Conservation (phyloP, 1,284 basidiomycete species). For the Chondrostereum purpureum region DNA sequence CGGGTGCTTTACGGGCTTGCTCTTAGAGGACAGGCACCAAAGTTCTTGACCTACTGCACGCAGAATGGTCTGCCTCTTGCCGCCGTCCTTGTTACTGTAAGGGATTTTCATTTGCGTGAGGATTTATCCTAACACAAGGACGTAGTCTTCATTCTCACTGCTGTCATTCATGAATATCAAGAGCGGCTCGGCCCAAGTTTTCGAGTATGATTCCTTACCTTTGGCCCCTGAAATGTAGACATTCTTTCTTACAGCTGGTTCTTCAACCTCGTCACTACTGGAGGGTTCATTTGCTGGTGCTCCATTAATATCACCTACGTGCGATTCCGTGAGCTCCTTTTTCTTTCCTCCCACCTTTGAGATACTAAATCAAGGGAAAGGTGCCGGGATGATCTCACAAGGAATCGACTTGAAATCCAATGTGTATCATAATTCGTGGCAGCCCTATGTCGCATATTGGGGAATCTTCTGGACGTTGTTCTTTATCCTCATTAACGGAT, state of each 20-base stretch:
- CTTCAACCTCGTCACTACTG: slow-evolving; percentile 35
- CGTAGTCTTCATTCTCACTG: slow-evolving; percentile 27
- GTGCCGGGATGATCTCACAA: slow-evolving; percentile 58
- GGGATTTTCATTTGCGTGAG: no score
- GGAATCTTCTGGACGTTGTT: slow-evolving; percentile 42
- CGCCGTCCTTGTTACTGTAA: slow-evolving; percentile 46
- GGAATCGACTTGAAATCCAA: slow-evolving; percentile 53
- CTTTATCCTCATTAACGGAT: slow-evolving; percentile 62
- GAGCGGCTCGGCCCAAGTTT: slow-evolving; percentile 30
- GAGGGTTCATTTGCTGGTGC: slow-evolving; percentile 56
- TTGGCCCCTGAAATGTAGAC: slow-evolving; percentile 34
- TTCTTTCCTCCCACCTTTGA: no score
- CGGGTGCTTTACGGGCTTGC: slow-evolving; percentile 82
- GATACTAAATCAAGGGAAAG: no score
- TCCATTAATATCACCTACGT: slow-evolving; percentile 70
- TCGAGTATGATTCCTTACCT: slow-evolving; percentile 44
- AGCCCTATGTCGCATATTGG: slow-evolving; percentile 59
- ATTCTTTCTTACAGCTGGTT: slow-evolving; percentile 26
- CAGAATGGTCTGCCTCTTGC: slow-evolving; percentile 66
- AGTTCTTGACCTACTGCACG: slow-evolving; percentile 59
- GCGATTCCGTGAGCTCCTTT: slow-evolving; percentile 53
- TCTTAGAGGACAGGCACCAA: slow-evolving; percentile 69
- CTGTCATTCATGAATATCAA: slow-evolving; percentile 38
- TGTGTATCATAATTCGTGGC: slow-evolving; percentile 45
- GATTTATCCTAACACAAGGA: no score